phyloP scores from a whole-genome alignment of 495 filamentous ascomycete species.

The Aspergillus sparsus region DNA sequence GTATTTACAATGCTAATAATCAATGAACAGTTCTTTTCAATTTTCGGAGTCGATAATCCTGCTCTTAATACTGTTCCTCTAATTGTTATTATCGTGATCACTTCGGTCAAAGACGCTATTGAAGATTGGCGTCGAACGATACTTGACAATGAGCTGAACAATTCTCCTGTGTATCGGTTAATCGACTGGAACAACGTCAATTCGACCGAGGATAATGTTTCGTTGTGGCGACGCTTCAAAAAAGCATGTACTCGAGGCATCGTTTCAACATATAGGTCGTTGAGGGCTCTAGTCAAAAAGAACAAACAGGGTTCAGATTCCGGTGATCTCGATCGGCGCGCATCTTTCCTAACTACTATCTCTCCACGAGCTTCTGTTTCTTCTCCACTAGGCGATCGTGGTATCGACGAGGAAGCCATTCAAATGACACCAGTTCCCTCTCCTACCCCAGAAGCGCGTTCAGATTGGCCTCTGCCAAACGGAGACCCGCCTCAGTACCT shows the following conservation, averaged over 20 bases:
- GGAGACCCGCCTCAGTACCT: constrained; percentile 31
- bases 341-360: constrained; percentile 64
- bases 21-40: constrained; percentile 79
- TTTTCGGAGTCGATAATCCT: constrained; percentile 91
- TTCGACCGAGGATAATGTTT: constrained; percentile 80
- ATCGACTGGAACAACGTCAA: constrained; percentile 93
- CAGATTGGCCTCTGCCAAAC: constrained; percentile 38
- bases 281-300: constrained; percentile 41
- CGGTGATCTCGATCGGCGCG: constrained; percentile 51
- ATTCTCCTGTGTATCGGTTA: constrained; percentile 89
- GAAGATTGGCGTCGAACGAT: constrained; percentile 95
- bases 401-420: constrained; percentile 58
- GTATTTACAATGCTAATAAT: constrained; percentile 4
- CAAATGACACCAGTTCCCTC: constrained; percentile 97
- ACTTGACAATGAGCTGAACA: constrained; percentile 93
- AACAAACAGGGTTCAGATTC: constrained; percentile 44
- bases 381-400: constrained; percentile 58
- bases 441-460: constrained; percentile 59
- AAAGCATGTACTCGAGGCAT: constrained; percentile 77
- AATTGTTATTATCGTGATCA: constrained; percentile 92
- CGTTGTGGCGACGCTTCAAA: constrained; percentile 85
- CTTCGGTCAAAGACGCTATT: constrained; percentile 92
- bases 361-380: constrained; percentile 62
- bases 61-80: constrained; percentile 87
- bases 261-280: constrained; percentile 56